Evolutionary conservation across 2,329 filamentous ascomycete genomes (phyloP).

Genomic region (Sporothrix pallida): DNA sequence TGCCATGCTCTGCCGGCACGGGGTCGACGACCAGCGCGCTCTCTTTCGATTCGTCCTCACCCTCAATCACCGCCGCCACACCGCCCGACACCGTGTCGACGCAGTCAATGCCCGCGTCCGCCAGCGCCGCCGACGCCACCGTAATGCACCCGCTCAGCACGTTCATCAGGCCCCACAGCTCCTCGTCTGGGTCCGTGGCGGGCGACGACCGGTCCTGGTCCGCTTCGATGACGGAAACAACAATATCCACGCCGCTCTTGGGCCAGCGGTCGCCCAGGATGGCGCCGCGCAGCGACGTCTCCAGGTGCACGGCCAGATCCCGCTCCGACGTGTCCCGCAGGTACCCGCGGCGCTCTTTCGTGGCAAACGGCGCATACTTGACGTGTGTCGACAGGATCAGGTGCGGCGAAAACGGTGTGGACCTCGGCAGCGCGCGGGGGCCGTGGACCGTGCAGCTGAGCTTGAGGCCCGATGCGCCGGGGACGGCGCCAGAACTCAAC

Average conservation of each 20-base stretch:
- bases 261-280: slow-evolving; percentile 95
- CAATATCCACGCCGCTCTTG: slow-evolving; percentile 96
- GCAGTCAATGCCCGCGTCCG: slow-evolving; percentile 94
- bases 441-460: slow-evolving; percentile 93
- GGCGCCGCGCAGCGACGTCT: slow-evolving; percentile 85
- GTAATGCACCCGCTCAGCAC: slow-evolving; percentile 91
- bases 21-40: slow-evolving; percentile 75
- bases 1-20: slow-evolving; percentile 77
- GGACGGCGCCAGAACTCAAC: slow-evolving; percentile 52
- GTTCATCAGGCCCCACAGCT: slow-evolving; percentile 88
- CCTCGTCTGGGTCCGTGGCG: slow-evolving; percentile 55
- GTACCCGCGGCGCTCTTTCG: slow-evolving; percentile 80
- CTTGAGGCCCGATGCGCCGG: slow-evolving; percentile 69
- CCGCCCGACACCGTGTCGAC: slow-evolving; percentile 89
- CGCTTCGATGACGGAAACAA: slow-evolving; percentile 90
- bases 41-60: slow-evolving; percentile 40
- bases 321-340: slow-evolving; percentile 84
- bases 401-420: slow-evolving; percentile 89
- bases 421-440: slow-evolving; percentile 85
- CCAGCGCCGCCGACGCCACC: slow-evolving; percentile 88
- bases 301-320: slow-evolving; percentile 87
- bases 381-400: slow-evolving; percentile 90
- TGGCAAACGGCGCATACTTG: slow-evolving; percentile 96
- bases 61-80: slow-evolving; percentile 76
- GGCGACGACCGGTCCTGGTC: slow-evolving; percentile 74